Evolutionary conservation across 2,329 filamentous ascomycete species (phyloP), one percentile per base, ranked within the genome.

Genomic region (Didymella keratinophila): DNA sequence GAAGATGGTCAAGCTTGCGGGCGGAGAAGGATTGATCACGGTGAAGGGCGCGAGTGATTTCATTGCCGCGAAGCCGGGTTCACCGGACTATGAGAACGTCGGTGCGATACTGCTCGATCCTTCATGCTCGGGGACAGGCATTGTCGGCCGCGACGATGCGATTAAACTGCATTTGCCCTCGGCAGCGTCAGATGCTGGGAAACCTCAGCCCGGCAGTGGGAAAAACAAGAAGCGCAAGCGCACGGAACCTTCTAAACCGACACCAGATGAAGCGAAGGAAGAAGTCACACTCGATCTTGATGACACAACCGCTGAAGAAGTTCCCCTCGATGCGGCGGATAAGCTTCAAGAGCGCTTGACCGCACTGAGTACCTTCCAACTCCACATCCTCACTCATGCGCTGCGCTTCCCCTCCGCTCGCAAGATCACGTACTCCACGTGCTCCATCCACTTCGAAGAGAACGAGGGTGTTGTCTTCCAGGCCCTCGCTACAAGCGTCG

Each of bases 91-190:
- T 69, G 78, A 78, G 45, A 80, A 86, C n/a, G 92, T 97, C n/a
- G 86, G 87, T 0, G 90, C 89, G 8, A 81, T 99, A 39, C 82
- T 99, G 0, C 83, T 99, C 2, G 95, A 99, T 73, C 95, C 95
- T 0, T 97, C 92, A 73, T 99, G 95, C 74, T 97, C 93, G 1
- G 95, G 95, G 0, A 97, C 92, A 72, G 95, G 95, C 1, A 99
- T 99, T 55, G 87, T 97, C 23, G 92, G 93, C 2, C 86, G 95
- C 20, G 93, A 97, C 67, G 91, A 93, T 87, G 92, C 4, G 78
- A 85, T 63, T 76, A 95, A 39, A 82, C 88, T 76, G 62, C 74
- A 73, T 61, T 80, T 96, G 2, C 87, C 75, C 5, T 49, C 49
- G 16, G 23, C 55, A 9, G 12, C 28, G 14, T 14, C 49, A 23